Evolutionary conservation across 176 grass and related monocot species (phyloP).

Genomic region (Triticum dicoccoides): DNA sequence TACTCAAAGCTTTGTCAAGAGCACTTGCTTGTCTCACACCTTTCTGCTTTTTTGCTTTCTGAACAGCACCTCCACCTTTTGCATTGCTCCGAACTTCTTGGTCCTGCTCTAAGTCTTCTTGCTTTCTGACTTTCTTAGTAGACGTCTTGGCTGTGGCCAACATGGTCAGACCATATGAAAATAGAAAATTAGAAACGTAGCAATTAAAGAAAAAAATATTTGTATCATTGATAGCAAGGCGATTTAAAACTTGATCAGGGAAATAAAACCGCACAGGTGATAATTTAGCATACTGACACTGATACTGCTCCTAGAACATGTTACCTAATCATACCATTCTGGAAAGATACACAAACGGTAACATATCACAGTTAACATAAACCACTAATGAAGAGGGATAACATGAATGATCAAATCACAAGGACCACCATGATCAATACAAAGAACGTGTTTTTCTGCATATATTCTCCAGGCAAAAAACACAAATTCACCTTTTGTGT

Average conservation of each 20-base stretch:
- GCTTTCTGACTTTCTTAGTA: constrained; percentile 35
- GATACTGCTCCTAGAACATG: constrained; percentile 6
- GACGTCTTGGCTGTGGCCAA: constrained; percentile 26
- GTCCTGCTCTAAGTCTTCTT: constrained; percentile 20
- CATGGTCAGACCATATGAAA: neutral
- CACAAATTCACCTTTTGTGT: constrained; percentile 31
- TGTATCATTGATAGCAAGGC: neutral
- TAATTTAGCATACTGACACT: constrained; percentile 11
- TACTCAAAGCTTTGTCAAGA: constrained; percentile 24
- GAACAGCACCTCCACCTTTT: constrained; percentile 30
- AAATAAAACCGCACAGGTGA: neutral
- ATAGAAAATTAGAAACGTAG: constrained; percentile 6
- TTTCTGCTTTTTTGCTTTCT: constrained; percentile 25
- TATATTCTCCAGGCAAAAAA: constrained; percentile 15
- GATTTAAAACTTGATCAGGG: neutral
- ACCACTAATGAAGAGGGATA: neutral
- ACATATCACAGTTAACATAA: neutral
- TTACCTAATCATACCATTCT: constrained; percentile 7
- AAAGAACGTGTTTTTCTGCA: neutral
- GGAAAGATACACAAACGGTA: neutral
- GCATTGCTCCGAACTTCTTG: constrained; percentile 22
- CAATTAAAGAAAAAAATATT: neutral
- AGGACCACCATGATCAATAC: neutral
- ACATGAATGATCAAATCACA: constrained; percentile 23
- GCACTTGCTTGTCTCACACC: constrained; percentile 6